phyloP scores from a whole-genome alignment of 2,329 filamentous ascomycete species.

The Epichloe typhina region DNA sequence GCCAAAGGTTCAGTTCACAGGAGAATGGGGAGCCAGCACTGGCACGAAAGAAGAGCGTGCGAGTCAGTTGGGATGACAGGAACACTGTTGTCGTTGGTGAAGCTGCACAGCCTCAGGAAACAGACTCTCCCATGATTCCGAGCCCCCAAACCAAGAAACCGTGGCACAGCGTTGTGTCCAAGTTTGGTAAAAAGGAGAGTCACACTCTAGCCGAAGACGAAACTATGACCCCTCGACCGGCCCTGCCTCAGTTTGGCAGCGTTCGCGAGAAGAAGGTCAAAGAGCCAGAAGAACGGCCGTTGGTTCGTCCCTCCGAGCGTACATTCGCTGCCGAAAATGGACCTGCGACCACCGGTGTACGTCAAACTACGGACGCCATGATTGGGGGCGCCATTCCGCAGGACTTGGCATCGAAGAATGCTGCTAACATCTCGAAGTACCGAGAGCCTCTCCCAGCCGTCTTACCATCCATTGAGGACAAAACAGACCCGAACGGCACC shows the following conservation, averaged over 20 bases:
- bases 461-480: conserved; percentile 55
- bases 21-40: conserved; percentile 23
- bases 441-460: conserved; percentile 57
- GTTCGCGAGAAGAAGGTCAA: conserved; percentile 48
- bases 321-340: conserved; percentile 11
- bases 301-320: conserved; percentile 40
- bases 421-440: conserved; percentile 42
- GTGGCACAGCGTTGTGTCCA: conserved; percentile 39
- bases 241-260: conserved; percentile 63
- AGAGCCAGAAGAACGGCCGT: conserved; percentile 40
- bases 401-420: conserved; percentile 38
- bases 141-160: conserved; percentile 26
- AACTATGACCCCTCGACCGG: conserved; percentile 61
- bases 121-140: conserved; percentile 26
- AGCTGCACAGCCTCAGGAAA: conserved; percentile 22
- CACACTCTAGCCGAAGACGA: conserved; percentile 45
- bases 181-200: conserved; percentile 37
- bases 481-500: conserved; percentile 46
- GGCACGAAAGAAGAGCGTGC: conserved; percentile 48
- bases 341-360: conserved; percentile 14
- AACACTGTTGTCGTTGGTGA: conserved; percentile 41
- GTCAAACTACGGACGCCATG: conserved; percentile 45
- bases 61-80: conserved; percentile 70
- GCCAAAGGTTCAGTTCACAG: conserved; percentile 13
- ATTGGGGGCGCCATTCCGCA: conserved; percentile 42